Base-by-base conservation (phyloP, 2,329 filamentous ascomycete genomes). In the Botryotinia calthae region DNA sequence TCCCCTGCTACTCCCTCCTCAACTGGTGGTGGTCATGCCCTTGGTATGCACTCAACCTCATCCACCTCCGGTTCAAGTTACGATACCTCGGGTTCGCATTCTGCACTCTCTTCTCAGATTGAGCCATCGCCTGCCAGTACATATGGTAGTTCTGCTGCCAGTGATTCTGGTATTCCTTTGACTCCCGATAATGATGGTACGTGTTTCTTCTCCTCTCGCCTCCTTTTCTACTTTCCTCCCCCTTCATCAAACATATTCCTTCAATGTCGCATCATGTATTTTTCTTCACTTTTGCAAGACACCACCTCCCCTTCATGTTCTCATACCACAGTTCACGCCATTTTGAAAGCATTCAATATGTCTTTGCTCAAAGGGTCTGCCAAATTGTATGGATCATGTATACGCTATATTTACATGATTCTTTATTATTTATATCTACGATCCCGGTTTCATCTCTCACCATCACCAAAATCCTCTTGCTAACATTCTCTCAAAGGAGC, bases 121-220 rank as follows among this genome's bases (percentile, higher is more conserved):
- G 74, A 78, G 63, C 76, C 76, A 25, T 78, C 77, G 42, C 77
- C 78, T 46, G 76, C 76, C 31, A 79, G 78, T 70, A 79, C 76
- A 18, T 77, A 76, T 71, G 76, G 76, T 73, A 75, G 71, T 58
- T 76, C 75, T 56, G 69, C 69, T 71, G 72, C 76, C 48, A 78
- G 76, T 62, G 73, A 78, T 73, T 40, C 71, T 70, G 76, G 72
- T 61, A 74, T 73, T 62, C 73, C 77, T 51, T 70, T 54, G 25
- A 76, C 76, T 58, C 76, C 75, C 31, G 61, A 71, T 18, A 64
- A 72, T 68, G 72, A 77, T 73, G 78, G 77, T 78, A 74, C 22
- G 76, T 72, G 20, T 54, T 2, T 34, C 8, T 46, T 72, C n/a
- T 65, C 44, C 44, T 40, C 12, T 61, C 9, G 63, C 63, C 48